A percentile compares a stretch with the other conserved stretches of the same genome.
Evolutionary conservation across 2,329 filamentous ascomycete species (phyloP).

Genomic region (Aspergillus aculeatinus): DNA sequence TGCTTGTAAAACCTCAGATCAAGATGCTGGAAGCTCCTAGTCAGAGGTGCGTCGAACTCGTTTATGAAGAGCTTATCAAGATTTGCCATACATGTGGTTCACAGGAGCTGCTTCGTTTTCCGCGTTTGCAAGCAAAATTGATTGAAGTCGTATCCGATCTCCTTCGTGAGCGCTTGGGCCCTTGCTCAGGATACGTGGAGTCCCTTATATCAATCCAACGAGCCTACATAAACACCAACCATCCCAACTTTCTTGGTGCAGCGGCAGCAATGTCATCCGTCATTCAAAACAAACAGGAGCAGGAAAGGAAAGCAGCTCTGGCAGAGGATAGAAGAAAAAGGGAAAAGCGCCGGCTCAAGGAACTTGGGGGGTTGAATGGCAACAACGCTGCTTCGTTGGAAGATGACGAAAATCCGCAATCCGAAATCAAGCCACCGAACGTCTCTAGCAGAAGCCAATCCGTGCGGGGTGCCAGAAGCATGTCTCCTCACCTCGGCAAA

Average conservation of each 20-base stretch:
- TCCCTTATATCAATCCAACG: constrained; percentile 96
- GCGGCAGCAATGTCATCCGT: constrained; percentile 97
- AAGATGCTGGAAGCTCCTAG: constrained; percentile 93
- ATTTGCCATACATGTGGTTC: constrained; percentile 98
- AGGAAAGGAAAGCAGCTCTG: constrained; percentile 76
- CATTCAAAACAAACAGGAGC: constrained; percentile 90
- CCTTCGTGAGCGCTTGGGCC: constrained; percentile 85
- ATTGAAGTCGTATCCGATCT: constrained; percentile 98
- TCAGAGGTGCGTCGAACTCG: constrained; percentile 93
- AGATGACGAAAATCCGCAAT: constrained; percentile 64
- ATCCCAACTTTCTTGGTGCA: constrained; percentile 96
- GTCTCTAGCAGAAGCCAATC: constrained; percentile 62
- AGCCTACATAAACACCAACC: constrained; percentile 99
- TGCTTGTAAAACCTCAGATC: constrained; percentile 97
- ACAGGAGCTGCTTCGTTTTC: constrained; percentile 87
- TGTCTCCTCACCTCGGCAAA: constrained; percentile 73
- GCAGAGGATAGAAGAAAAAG: constrained; percentile 84
- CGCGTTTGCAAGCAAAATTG: constrained; percentile 89
- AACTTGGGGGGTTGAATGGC: constrained; percentile 75
- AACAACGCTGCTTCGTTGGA: constrained; percentile 59
- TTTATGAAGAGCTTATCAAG: constrained; percentile 98
- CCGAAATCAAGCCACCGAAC: constrained; percentile 51
- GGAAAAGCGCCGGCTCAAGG: constrained; percentile 78
- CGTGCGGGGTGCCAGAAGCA: constrained; percentile 66
- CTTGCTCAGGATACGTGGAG: constrained; percentile 86